Base-by-base conservation (phyloP, 805 yeast species). In the Yamadazyma sp. region DNA sequence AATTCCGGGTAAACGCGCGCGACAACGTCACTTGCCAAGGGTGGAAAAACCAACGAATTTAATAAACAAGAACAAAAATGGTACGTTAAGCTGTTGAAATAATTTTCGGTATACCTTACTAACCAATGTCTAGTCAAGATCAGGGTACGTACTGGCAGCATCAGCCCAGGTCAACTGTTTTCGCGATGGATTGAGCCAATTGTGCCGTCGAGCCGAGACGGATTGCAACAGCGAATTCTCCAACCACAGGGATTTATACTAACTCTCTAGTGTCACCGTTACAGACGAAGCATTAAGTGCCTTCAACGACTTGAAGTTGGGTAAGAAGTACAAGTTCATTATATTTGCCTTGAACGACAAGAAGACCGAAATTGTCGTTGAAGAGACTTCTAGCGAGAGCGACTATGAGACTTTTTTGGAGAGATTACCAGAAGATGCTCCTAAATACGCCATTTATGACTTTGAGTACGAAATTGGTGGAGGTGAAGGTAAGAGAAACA, bases 361-460 rank as follows among this genome's bases (percentile, higher is more conserved):
- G 58, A 89, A 88, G 73, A 89, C 98, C 47, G 82, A 87, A 72
- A 93, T 93, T 63, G 75, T 89, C 40, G 96, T 93, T 45, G 90
- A 82, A 57, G 78, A 83, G 64, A 85, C 91, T 46, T 88, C 96
- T 38, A 68, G 74, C 37, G 84, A 80, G 16, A 58, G 55, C 25
- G 84, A 82, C 53, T 93, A 93, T 70, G 98, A 93, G 55, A 69
- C 79, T 25, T 93, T 93, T 69, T 69, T 91, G 55, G 88, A 79
- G 62, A 78, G 84, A 59, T 79, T 93, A 56, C 96, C 98, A 54
- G 99, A 93, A 73, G 78, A 85, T 62, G 96, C 91, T 61, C 88
- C 97, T 71, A 81, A 90, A 66, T 93, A 93, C 65, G 99, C 98
- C 44, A 81, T 93, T 40, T 93, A 88, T 71, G 98, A 91, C 71